A percentile compares a stretch with the other conserved stretches of the same genome.
These are phyloP conservation scores for Diaporthe sp. DNA, from an alignment of 2,329 filamentous ascomycete species.

Conservation along the genomic window DNA sequence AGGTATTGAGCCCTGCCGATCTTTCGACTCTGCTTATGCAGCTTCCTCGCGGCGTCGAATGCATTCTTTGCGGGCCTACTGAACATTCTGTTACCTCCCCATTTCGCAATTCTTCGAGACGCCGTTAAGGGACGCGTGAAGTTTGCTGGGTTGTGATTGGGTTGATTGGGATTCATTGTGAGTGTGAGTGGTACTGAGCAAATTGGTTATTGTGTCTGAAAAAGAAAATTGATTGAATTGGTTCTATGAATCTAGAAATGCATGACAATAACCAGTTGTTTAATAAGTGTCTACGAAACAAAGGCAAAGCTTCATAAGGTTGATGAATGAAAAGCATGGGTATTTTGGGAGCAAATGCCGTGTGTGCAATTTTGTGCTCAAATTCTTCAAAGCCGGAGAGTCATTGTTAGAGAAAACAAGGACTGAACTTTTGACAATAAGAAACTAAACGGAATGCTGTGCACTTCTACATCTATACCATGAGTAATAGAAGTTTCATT, in stretches of 20 bases:
- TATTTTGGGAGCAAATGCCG: not conserved
- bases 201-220: not conserved
- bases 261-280: not conserved
- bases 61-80: not conserved
- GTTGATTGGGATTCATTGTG: slow-evolving; percentile 1
- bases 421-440: not conserved
- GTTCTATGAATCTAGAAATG: not conserved
- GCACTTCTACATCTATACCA: too few relatives aligned
- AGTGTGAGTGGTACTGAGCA: not conserved
- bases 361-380: not conserved
- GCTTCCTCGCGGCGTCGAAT: not conserved
- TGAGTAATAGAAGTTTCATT: too few relatives aligned
- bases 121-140: not conserved
- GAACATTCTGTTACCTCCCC: not conserved
- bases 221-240: not conserved
- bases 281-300: not conserved
- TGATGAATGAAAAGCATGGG: accelerated
- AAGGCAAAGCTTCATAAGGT: not conserved
- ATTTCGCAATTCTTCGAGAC: slow-evolving; percentile 8
- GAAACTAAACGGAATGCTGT: not conserved
- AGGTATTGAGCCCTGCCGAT: too few relatives aligned
- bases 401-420: not conserved
- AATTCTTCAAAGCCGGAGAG: not conserved
- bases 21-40: not conserved
- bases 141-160: not conserved